Conservation (phyloP, 1,139 yeast genomes). For the Yamadazyma songkhlaensis region DNA sequence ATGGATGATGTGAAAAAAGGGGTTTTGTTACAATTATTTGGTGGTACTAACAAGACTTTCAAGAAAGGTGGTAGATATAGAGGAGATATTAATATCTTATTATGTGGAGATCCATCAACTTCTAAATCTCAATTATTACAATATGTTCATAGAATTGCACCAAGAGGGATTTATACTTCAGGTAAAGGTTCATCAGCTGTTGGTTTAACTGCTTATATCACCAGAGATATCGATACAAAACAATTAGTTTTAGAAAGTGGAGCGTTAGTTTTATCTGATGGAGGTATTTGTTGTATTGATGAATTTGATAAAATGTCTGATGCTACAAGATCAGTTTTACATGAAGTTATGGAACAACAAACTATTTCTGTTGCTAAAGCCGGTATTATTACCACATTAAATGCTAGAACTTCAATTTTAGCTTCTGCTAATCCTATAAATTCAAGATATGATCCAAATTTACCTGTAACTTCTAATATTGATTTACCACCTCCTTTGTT, state of each 20-base stretch:
- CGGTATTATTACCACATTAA: conserved; percentile 92
- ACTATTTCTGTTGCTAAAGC: conserved; percentile 98
- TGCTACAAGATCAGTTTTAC: conserved; percentile 88
- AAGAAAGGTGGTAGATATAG: conserved; percentile 91
- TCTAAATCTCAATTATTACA: conserved; percentile 91
- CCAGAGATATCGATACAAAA: conserved; percentile 89
- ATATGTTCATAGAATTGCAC: conserved; percentile 95
- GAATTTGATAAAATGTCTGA: conserved; percentile 98
- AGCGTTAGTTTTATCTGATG: conserved; percentile 94
- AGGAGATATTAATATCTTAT: conserved; percentile 87
- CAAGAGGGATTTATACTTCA: conserved; percentile 95
- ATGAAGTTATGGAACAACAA: conserved; percentile 99
- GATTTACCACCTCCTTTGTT: conserved; percentile 95
- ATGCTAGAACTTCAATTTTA: conserved; percentile 91
- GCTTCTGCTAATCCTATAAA: conserved; percentile 99
- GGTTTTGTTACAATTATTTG: conserved; percentile 83
- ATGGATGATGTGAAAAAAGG: conserved; percentile 97
- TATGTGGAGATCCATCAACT: conserved; percentile 98
- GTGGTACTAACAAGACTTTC: conserved; percentile 90
- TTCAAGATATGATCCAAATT: conserved; percentile 86
- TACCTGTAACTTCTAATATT: conserved; percentile 92
- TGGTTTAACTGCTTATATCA: conserved; percentile 95
- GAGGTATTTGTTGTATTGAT: conserved; percentile 98
- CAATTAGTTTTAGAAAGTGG: conserved; percentile 95
- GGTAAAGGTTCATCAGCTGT: conserved; percentile 99